Percentiles rank a stretch among this genome's conserved stretches.
Evolutionary conservation across 1,284 basidiomycete genomes (phyloP).

Genomic region (Cutaneotrichosporon sp.): DNA sequence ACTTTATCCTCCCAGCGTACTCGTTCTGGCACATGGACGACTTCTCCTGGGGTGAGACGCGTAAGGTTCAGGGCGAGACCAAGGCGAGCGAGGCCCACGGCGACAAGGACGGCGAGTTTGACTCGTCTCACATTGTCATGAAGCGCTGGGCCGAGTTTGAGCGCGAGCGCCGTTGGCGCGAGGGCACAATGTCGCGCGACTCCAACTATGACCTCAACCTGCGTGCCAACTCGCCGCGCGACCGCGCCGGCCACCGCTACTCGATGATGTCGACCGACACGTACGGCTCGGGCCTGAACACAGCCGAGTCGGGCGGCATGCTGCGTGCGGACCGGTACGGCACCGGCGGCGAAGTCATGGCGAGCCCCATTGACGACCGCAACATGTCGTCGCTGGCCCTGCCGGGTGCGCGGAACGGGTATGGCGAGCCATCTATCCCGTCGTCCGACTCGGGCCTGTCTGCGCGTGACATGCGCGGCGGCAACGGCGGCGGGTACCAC

Average conservation of each 20-base stretch:
- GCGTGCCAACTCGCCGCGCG: constrained; percentile 49
- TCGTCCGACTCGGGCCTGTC: constrained; percentile 38
- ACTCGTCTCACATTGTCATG: constrained; percentile 94
- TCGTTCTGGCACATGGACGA: constrained; percentile 99
- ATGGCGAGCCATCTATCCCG: constrained; percentile 32
- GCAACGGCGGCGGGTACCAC: constrained; percentile 12
- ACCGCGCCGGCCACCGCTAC: constrained; percentile 53
- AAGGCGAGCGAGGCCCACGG: constrained; percentile 62
- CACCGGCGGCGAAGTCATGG: constrained; percentile 54
- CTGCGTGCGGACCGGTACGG: constrained; percentile 38
- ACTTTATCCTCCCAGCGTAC: constrained; percentile 88
- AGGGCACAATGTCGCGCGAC: constrained; percentile 73
- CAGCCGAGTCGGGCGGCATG: constrained; percentile 45
- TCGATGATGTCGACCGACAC: constrained; percentile 72
- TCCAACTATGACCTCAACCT: constrained; percentile 52
- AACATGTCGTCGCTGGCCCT: constrained; percentile 46
- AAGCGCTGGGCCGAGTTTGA: constrained; percentile 99
- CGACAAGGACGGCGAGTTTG: constrained; percentile 92
- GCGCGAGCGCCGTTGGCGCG: constrained; percentile 88
- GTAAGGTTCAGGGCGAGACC: constrained; percentile 69
- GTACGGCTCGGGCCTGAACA: constrained; percentile 46
- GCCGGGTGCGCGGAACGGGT: constrained; percentile 27
- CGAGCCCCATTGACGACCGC: constrained; percentile 60
- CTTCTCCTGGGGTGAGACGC: constrained; percentile 97
- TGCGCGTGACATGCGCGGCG: constrained; percentile 6